phyloP scores from a whole-genome alignment of 257 asterid species.

The Gentiana macrophylla region DNA sequence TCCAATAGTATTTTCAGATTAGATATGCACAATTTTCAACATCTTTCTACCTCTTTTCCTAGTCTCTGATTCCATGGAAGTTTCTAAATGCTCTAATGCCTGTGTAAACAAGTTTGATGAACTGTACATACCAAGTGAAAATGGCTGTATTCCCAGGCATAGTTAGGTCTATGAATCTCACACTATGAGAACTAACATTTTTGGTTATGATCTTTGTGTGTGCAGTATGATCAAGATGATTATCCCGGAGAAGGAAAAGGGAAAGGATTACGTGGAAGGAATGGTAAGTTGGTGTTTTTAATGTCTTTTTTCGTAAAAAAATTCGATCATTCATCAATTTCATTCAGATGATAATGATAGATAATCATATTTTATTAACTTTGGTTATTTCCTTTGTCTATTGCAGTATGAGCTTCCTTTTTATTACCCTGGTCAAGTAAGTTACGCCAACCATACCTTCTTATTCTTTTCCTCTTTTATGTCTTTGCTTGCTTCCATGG shows the following conservation, averaged over 20 bases:
- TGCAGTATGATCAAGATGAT: conserved; percentile 89
- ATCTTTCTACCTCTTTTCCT: not conserved
- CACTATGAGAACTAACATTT: conserved; percentile 6
- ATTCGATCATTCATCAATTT: conserved; percentile 2
- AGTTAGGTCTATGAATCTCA: not conserved
- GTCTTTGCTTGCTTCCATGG: too few relatives aligned
- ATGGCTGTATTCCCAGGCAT: too few relatives aligned
- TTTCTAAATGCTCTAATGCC: not conserved
- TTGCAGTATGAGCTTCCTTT: conserved; percentile 96
- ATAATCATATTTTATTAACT: too few relatives aligned
- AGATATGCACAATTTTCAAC: not conserved
- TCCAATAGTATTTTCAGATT: not conserved
- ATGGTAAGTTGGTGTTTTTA: conserved; percentile 42
- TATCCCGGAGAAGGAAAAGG: conserved; percentile 95
- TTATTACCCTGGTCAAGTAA: conserved; percentile 93
- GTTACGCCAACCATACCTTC: conserved; percentile 13
- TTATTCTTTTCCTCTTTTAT: not conserved
- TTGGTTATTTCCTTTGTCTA: conserved; percentile 14
- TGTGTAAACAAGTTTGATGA: too few relatives aligned
- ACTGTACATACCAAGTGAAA: too few relatives aligned
- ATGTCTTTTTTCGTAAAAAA: conserved; percentile 4
- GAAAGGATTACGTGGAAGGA: conserved; percentile 81
- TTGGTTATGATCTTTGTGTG: not conserved
- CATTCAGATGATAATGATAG: too few relatives aligned
- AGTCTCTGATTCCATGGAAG: not conserved